These are phyloP conservation scores for Corchorus olitorius DNA, from an alignment of 345 rosid species.

Conservation along the genomic window DNA sequence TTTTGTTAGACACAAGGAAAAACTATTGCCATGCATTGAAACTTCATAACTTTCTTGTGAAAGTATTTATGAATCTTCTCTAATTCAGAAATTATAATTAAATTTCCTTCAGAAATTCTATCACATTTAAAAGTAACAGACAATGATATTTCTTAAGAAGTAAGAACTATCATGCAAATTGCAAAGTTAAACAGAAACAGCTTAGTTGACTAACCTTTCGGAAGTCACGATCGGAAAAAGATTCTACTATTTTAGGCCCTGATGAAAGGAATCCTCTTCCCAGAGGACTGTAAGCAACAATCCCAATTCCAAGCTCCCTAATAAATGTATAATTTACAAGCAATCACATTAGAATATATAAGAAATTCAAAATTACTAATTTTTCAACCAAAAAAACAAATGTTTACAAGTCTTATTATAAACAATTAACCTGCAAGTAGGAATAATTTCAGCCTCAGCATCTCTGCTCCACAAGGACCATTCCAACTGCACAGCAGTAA, in stretches of 20 bases:
- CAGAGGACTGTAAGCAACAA: constrained; percentile 27
- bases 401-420: not conserved
- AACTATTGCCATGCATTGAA: no score
- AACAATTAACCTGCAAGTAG: constrained; percentile 17
- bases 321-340: not conserved
- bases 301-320: constrained; percentile 73
- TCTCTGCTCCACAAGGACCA: constrained; percentile 88
- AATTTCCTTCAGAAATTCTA: no score
- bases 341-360: no score
- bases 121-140: no score
- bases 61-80: no score
- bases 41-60: no score
- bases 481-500: constrained; percentile 64
- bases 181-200: not conserved
- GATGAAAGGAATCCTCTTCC: constrained; percentile 66
- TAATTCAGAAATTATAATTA: no score
- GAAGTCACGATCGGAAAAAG: constrained; percentile 37
- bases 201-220: constrained; percentile 39
- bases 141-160: no score
- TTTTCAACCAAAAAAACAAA: no score
- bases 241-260: constrained; percentile 54
- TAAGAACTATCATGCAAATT: no score
- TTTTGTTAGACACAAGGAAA: no score
- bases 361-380: no score
- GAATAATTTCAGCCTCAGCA: constrained; percentile 51